Conservation (phyloP, 495 filamentous ascomycete genomes). For the Letharia columbiana region DNA sequence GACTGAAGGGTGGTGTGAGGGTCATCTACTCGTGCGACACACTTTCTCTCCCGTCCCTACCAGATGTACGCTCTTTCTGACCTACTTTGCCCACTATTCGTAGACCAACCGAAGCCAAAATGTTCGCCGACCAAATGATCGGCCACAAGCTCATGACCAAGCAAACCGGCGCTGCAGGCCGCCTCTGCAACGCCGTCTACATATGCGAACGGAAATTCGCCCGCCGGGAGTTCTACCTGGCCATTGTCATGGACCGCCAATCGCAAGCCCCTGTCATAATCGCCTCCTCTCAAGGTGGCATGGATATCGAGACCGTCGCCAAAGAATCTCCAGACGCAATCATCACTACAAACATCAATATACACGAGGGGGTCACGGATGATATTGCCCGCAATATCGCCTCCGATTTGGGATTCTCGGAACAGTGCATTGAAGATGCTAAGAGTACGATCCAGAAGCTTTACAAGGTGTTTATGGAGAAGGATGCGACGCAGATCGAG, state of each 20-base stretch:
- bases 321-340: constrained; percentile 97
- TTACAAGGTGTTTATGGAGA: constrained; percentile 96
- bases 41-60: background rate
- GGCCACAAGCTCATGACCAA: constrained; percentile 99
- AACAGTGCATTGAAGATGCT: constrained; percentile 91
- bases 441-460: constrained; percentile 95
- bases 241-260: constrained; percentile 91
- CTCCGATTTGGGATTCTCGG: constrained; percentile 87
- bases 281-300: constrained; percentile 93
- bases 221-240: constrained; percentile 96
- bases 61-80: constrained; percentile 23
- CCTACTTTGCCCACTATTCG: background rate
- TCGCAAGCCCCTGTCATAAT: constrained; percentile 92
- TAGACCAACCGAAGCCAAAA: constrained; percentile 77
- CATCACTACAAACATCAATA: constrained; percentile 83
- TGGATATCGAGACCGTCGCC: constrained; percentile 97
- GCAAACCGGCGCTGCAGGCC: constrained; percentile 87
- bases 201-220: constrained; percentile 99
- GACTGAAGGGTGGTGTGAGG: constrained; percentile 94
- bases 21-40: constrained; percentile 87
- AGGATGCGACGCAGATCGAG: constrained; percentile 97
- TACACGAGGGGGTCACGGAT: constrained; percentile 90
- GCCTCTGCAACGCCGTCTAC: constrained; percentile 91
- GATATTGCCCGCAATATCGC: constrained; percentile 87
- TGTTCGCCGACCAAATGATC: constrained; percentile 99